Evolutionary conservation across 1,284 basidiomycete genomes (phyloP).

Genomic region (Pascua guehoae): DNA sequence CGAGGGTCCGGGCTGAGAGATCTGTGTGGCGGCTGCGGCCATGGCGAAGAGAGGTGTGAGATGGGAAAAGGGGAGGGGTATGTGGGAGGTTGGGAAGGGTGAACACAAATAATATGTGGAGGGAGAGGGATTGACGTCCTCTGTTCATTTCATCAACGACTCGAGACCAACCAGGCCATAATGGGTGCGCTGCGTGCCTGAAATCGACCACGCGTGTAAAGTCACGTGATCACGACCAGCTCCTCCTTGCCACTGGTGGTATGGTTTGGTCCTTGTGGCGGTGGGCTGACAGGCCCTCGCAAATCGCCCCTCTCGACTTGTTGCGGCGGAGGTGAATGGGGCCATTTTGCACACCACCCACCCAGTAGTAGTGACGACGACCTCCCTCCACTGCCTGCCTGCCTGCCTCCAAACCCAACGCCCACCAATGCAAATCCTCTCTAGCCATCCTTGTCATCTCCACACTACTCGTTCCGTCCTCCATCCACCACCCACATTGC

Average conservation of each 20-base stretch:
- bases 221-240: too few relatives aligned
- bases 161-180: neutral
- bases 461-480: neutral
- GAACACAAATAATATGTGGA: neutral
- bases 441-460: neutral
- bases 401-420: neutral
- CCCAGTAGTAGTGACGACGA: neutral
- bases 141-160: too few relatives aligned
- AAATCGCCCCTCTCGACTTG: neutral
- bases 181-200: constrained; percentile 6
- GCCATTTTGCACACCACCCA: neutral
- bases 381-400: too few relatives aligned
- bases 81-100: neutral
- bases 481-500: neutral
- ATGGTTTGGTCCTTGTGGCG: too few relatives aligned
- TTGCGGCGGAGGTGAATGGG: too few relatives aligned
- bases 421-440: neutral
- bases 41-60: neutral
- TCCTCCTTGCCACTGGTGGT: too few relatives aligned
- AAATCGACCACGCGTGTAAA: neutral
- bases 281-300: too few relatives aligned
- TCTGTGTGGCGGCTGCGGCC: constrained; percentile 5
- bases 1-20: constrained; percentile 1
- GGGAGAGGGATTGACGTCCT: neutral
- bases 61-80: neutral